Base-by-base conservation (phyloP, 2,329 filamentous ascomycete genomes). In the Chrysoporthe cubensis region DNA sequence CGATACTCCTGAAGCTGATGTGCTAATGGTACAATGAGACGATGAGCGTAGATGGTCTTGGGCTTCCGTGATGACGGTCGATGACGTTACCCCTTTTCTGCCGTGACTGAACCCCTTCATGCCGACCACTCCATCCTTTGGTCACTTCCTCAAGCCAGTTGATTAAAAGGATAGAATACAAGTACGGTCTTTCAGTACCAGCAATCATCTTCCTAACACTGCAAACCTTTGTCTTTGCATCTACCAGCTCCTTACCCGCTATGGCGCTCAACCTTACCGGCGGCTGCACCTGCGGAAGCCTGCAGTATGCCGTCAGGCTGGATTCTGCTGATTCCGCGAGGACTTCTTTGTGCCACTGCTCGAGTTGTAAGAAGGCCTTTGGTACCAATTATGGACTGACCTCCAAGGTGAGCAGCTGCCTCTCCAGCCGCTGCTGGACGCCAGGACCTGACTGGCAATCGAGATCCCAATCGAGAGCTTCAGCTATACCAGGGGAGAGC, bases 301-400 rank as follows among this genome's bases (percentile, higher is more conserved):
- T 77, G 52, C 71, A 70, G 37, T 77, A 77, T 69, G 67, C 71
- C 6, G 69, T 77, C 16, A 48, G 69, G 14, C 71, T 78, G 42
- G 68, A 73, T 7, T 76, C 75, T 7, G 37, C 69, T 1, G 74
- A 75, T 4, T 71, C 72, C 7, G 76, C 74, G 0, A 70, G 74
- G 26, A 78, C 77, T 3, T 77, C 76, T 1, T 70, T 78, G 21
- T 78, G 76, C 60, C 77, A 78, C 69, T 78, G 76, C 71, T 68
- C 71, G 5, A 77, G 75, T 71, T 78, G 76, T 67, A 72, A 72
- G 14, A 72, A 75, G 42, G 76, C 77, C 1, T 77, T 78, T 66
- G 75, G 76, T 26, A 75, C 76, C 32, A 77, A 78, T 66, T 77
- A 73, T 50, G 77, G 77, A 9, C 71, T 77, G n/a, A 78, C 75